phyloP scores from a whole-genome alignment of 805 yeast species.

The Lipomyces mesembrius region DNA sequence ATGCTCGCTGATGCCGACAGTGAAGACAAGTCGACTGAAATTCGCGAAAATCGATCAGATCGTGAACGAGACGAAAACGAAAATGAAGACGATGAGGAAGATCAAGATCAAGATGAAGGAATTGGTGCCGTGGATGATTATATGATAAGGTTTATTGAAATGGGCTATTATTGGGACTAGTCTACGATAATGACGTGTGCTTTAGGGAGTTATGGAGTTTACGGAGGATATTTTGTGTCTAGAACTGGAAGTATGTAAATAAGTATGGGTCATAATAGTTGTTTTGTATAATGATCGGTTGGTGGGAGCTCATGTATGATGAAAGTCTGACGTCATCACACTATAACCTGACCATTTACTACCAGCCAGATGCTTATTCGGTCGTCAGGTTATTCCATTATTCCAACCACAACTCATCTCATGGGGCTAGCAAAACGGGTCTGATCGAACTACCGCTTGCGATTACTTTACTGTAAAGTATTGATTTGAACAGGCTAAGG shows the following conservation, averaged over 20 bases:
- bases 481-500: neutral
- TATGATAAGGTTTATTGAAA: conserved; percentile 86
- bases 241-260: neutral
- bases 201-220: conserved; percentile 4
- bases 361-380: no score
- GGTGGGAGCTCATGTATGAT: neutral
- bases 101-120: conserved; percentile 61
- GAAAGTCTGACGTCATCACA: neutral
- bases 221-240: neutral
- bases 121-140: conserved; percentile 88
- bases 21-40: conserved; percentile 49
- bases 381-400: no score
- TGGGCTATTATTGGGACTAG: conserved; percentile 36
- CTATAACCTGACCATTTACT: no score
- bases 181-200: neutral
- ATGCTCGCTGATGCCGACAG: conserved; percentile 42
- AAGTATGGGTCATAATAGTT: neutral
- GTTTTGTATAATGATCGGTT: neutral
- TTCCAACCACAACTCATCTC: neutral
- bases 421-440: neutral
- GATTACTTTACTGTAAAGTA: neutral
- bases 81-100: conserved; percentile 58
- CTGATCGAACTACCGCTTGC: neutral
- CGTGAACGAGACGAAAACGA: conserved; percentile 50
- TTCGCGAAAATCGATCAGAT: conserved; percentile 2